Evolutionary conservation across 306 rosid species (phyloP).

Genomic region (Malus fusca): DNA sequence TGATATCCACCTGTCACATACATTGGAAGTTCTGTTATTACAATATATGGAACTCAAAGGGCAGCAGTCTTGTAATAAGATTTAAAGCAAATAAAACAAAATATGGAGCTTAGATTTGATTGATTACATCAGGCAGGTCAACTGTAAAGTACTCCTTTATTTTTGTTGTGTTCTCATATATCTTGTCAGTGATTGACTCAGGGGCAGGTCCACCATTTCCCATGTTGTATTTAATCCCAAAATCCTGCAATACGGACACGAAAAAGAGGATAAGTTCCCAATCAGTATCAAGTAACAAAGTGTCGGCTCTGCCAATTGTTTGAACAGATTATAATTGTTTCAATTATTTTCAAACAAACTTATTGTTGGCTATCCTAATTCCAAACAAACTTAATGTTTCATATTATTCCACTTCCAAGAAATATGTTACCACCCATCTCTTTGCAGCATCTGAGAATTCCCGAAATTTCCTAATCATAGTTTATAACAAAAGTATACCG

Average conservation of each 20-base stretch:
- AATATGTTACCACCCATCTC: neutral
- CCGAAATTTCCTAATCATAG: neutral
- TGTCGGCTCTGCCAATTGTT: neutral
- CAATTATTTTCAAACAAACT: neutral
- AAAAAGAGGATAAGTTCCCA: neutral
- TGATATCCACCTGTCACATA: slow-evolving; percentile 66
- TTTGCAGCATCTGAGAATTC: neutral
- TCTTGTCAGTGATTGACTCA: slow-evolving; percentile 81
- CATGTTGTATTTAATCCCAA: slow-evolving; percentile 97
- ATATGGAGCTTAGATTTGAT: slow-evolving; percentile 7
- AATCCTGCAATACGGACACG: slow-evolving; percentile 66
- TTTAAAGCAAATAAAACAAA: neutral
- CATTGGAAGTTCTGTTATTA: slow-evolving; percentile 12
- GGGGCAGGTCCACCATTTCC: slow-evolving; percentile 99
- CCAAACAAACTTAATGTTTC: neutral
- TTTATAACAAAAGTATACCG: neutral
- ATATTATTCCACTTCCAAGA: neutral
- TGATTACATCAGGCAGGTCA: slow-evolving; percentile 75
- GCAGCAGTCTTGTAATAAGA: neutral
- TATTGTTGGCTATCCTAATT: neutral
- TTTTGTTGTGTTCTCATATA: slow-evolving; percentile 73
- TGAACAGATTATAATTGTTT: neutral
- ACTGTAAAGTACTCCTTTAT: slow-evolving; percentile 79
- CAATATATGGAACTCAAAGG: slow-evolving; percentile 4
- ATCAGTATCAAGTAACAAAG: neutral